Percentiles rank a stretch among this genome's conserved stretches.
These are phyloP conservation scores for Lyophyllum decastes DNA, from an alignment of 768 basidiomycete genomes.

Conservation along the genomic window DNA sequence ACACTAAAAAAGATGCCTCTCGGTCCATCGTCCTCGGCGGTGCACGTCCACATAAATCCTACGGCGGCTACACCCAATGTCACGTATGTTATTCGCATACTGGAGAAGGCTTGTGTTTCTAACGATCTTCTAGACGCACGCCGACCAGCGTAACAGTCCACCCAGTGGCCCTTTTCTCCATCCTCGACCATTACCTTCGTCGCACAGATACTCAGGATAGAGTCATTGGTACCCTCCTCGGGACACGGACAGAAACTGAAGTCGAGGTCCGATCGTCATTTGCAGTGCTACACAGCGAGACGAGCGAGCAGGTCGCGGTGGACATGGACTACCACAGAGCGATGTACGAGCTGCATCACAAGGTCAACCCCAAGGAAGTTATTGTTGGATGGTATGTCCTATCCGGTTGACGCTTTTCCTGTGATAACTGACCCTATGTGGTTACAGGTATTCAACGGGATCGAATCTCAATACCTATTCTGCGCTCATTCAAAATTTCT, in stretches of 20 bases:
- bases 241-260: constrained; percentile 66
- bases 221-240: constrained; percentile 95
- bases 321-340: constrained; percentile 95
- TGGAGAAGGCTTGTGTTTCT: neutral
- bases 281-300: constrained; percentile 91
- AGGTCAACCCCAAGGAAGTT: constrained; percentile 80
- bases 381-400: constrained; percentile 90
- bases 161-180: constrained; percentile 90
- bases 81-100: constrained; percentile 33
- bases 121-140: constrained; percentile 51
- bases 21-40: constrained; percentile 49
- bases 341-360: constrained; percentile 90
- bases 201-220: constrained; percentile 79
- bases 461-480: constrained; percentile 92
- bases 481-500: constrained; percentile 97
- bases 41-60: constrained; percentile 44
- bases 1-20: constrained; percentile 43
- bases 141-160: constrained; percentile 81
- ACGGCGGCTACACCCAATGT: constrained; percentile 31
- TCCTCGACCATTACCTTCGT: constrained; percentile 96
- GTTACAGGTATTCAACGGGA: constrained; percentile 86
- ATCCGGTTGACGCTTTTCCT: constrained; percentile 1
- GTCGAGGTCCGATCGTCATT: constrained; percentile 85
- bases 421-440: constrained; percentile 1
- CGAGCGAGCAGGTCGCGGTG: constrained; percentile 89